A percentile compares a stretch with the other conserved stretches of the same genome.
Conservation (phyloP, 768 basidiomycete genomes). For the Boletus sp. region DNA sequence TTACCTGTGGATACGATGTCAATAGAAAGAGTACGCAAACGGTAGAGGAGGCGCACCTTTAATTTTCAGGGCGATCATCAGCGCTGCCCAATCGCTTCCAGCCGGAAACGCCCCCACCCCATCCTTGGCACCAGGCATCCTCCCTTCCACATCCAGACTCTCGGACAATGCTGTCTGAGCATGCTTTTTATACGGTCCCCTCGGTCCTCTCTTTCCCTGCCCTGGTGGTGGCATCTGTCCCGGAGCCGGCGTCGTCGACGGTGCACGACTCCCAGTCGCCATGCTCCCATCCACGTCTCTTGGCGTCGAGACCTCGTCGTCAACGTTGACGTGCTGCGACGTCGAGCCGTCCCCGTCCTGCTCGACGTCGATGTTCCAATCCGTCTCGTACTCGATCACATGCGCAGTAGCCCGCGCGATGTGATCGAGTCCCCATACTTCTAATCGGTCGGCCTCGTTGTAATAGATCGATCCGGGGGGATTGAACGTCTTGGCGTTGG, state of each 20-base stretch:
- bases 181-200: slow-evolving; percentile 56
- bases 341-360: slow-evolving; percentile 47
- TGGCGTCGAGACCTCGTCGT: slow-evolving; percentile 40
- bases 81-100: slow-evolving; percentile 66
- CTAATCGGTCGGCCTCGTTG: slow-evolving; percentile 70
- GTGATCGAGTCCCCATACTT: slow-evolving; percentile 69
- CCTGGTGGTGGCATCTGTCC: slow-evolving; percentile 6
- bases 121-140: slow-evolving; percentile 74
- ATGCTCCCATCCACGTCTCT: slow-evolving; percentile 48
- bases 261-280: slow-evolving; percentile 46
- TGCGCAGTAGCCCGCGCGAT: slow-evolving; percentile 67
- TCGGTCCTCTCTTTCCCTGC: slow-evolving; percentile 40
- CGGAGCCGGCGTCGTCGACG: slow-evolving; percentile 40
- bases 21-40: not conserved
- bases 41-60: slow-evolving; percentile 48
- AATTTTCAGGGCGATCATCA: slow-evolving; percentile 71
- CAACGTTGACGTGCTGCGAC: slow-evolving; percentile 30
- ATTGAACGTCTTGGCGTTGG: slow-evolving; percentile 76
- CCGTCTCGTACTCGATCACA: slow-evolving; percentile 79
- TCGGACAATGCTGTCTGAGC: slow-evolving; percentile 40
- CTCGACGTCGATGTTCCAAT: slow-evolving; percentile 82
- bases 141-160: slow-evolving; percentile 65
- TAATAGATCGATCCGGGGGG: slow-evolving; percentile 72
- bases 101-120: slow-evolving; percentile 73
- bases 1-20: slow-evolving; percentile 42